phyloP scores from a whole-genome alignment of 2,329 filamentous ascomycete species.

The Trichoderma pleuroti region DNA sequence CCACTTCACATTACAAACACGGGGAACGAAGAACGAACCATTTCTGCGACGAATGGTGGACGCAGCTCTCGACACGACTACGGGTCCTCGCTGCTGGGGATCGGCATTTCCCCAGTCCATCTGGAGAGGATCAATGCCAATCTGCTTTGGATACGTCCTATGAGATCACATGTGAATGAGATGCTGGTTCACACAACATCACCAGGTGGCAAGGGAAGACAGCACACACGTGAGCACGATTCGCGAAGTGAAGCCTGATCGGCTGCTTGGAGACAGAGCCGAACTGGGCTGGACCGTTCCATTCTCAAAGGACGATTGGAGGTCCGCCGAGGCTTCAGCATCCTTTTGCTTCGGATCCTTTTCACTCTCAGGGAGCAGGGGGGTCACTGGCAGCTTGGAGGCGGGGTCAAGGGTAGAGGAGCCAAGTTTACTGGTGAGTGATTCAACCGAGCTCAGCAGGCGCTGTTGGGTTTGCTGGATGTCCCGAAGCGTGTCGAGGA shows the following conservation, averaged over 20 bases:
- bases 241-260: constrained; percentile 49
- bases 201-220: background rate
- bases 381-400: background rate
- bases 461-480: constrained; percentile 43
- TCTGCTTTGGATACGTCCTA: constrained; percentile 86
- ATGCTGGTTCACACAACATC: background rate
- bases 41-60: constrained; percentile 78
- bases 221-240: constrained; percentile 52
- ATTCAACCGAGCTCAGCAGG: constrained; percentile 40
- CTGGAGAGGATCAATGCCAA: constrained; percentile 84
- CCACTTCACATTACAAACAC: background rate
- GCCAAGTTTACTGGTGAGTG: constrained; percentile 33
- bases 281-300: background rate
- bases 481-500: constrained; percentile 35
- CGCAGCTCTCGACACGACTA: constrained; percentile 75
- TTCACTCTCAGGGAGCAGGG: background rate
- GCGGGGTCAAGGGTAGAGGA: constrained; percentile 18
- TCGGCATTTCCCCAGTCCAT: constrained; percentile 85
- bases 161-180: background rate
- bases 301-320: background rate
- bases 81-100: constrained; percentile 72
- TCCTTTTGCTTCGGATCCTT: background rate
- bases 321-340: background rate
- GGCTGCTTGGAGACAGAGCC: constrained; percentile 34
- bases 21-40: constrained; percentile 56